phyloP scores from a whole-genome alignment of 176 grass and related monocot species.

The Urochloa ruziziensis region DNA sequence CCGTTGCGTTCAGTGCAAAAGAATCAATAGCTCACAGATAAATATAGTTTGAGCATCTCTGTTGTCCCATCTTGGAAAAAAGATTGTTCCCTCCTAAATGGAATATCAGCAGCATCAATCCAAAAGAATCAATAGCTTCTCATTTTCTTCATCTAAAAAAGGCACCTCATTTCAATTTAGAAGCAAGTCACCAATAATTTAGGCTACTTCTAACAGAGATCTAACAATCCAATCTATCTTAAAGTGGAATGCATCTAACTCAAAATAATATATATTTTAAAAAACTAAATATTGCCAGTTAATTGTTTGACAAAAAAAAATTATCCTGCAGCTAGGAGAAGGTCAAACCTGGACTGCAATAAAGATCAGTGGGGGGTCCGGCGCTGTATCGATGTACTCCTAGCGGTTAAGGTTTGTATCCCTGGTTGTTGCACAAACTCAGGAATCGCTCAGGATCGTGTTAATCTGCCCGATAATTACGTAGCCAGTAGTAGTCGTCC shows the following conservation, averaged over 20 bases:
- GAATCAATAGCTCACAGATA: neutral
- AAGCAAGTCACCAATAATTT: neutral
- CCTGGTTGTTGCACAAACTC: slow-evolving; percentile 20
- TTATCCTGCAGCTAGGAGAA: neutral
- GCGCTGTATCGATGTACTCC: neutral
- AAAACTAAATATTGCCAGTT: neutral
- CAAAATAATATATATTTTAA: neutral
- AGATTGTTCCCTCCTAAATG: neutral
- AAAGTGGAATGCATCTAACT: neutral
- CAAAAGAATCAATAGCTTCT: neutral
- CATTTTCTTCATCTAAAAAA: neutral
- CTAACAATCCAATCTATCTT: neutral
- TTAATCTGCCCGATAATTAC: neutral
- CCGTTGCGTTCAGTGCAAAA: too few species aligned
- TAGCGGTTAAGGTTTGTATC: neutral
- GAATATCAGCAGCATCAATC: neutral
- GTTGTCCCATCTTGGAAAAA: neutral
- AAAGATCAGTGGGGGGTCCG: neutral
- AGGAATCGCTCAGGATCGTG: slow-evolving; percentile 13
- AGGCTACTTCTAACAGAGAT: neutral
- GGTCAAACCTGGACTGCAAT: neutral
- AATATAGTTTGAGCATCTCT: neutral
- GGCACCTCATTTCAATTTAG: neutral
- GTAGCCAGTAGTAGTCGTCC: neutral
- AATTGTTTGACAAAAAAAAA: neutral